These are phyloP conservation scores for Paecilomyces formosus DNA, from an alignment of 2,329 filamentous ascomycete genomes.

Conservation along the genomic window DNA sequence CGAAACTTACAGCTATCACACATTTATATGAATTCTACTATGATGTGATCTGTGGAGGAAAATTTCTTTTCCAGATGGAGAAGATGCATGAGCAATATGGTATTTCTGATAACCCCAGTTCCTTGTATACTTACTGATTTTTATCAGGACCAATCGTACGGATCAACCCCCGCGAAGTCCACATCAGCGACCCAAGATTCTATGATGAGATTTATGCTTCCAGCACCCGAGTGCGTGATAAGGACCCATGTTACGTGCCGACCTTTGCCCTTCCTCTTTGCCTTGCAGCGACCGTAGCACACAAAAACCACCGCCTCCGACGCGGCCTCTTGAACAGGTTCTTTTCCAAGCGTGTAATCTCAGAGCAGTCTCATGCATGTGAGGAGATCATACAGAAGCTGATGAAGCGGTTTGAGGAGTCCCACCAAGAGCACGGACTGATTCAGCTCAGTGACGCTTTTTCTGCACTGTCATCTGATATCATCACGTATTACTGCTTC, in stretches of 20 bases:
- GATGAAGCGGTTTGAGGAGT: slow-evolving; percentile 7
- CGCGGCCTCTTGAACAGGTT: slow-evolving; percentile 35
- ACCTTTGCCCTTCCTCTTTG: slow-evolving; percentile 9
- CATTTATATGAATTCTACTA: slow-evolving; percentile 20
- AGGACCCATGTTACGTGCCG: slow-evolving; percentile 10
- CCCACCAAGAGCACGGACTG: background rate
- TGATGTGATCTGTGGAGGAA: slow-evolving; percentile 14
- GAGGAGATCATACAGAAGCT: slow-evolving; percentile 16
- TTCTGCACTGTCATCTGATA: slow-evolving; percentile 24
- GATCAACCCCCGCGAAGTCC: slow-evolving; percentile 29
- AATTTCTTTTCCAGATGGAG: slow-evolving; percentile 19
- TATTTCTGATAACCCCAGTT: slow-evolving; percentile 1
- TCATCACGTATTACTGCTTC: slow-evolving; percentile 28
- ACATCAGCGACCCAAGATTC: slow-evolving; percentile 26
- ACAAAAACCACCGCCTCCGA: slow-evolving; percentile 35
- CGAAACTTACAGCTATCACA: slow-evolving; percentile 18
- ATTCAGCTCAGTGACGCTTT: slow-evolving; percentile 13
- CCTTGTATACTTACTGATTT: background rate
- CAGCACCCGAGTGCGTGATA: slow-evolving; percentile 14
- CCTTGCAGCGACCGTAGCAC: slow-evolving; percentile 26
- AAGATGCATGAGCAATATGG: slow-evolving; percentile 30
- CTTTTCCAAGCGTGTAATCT: slow-evolving; percentile 36
- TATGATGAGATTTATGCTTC: slow-evolving; percentile 25
- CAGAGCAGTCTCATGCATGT: slow-evolving; percentile 27
- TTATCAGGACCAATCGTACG: slow-evolving; percentile 28